These are phyloP conservation scores for Orychophragmus violaceus DNA, from an alignment of 345 rosid species.

Conservation along the genomic window DNA sequence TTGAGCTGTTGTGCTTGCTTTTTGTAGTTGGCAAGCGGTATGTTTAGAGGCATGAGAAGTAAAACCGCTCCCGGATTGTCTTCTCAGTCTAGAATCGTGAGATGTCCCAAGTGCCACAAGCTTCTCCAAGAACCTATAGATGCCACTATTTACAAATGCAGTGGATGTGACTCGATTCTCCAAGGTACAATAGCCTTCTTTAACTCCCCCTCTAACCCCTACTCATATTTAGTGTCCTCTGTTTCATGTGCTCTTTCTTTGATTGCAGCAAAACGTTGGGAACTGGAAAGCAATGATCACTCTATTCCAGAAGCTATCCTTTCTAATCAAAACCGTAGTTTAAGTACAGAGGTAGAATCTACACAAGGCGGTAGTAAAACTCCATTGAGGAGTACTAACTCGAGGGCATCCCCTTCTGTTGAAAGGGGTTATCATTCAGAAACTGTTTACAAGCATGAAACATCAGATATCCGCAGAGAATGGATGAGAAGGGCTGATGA, in stretches of 20 bases:
- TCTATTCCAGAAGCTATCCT: constrained; percentile 27
- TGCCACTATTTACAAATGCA: constrained; percentile 52
- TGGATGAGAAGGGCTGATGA: constrained; percentile 33
- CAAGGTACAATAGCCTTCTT: constrained; percentile 39
- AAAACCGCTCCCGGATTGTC: constrained; percentile 30
- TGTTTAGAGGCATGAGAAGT: constrained; percentile 22
- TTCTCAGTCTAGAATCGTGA: constrained; percentile 53
- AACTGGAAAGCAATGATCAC: constrained; percentile 19
- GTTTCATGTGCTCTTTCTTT: background rate
- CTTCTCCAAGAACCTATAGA: constrained; percentile 57
- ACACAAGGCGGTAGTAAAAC: constrained; percentile 1
- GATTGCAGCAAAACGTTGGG: constrained; percentile 45
- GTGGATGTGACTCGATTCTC: constrained; percentile 53
- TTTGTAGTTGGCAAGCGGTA: constrained; percentile 25
- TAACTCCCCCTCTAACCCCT: background rate
- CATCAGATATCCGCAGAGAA: constrained; percentile 35
- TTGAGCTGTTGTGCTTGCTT: constrained; percentile 2
- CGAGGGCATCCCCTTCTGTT: constrained; percentile 45
- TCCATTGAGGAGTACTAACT: constrained; percentile 37
- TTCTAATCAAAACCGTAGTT: constrained; percentile 22
- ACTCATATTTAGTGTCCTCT: background rate
- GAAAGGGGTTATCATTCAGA: constrained; percentile 42
- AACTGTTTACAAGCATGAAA: constrained; percentile 26
- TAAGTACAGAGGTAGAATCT: constrained; percentile 11
- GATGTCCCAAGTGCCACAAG: constrained; percentile 55